Evolutionary conservation across 306 rosid genomes (phyloP), one percentile per base, ranked within the genome.

Genomic region (Mimosa pudica): DNA sequence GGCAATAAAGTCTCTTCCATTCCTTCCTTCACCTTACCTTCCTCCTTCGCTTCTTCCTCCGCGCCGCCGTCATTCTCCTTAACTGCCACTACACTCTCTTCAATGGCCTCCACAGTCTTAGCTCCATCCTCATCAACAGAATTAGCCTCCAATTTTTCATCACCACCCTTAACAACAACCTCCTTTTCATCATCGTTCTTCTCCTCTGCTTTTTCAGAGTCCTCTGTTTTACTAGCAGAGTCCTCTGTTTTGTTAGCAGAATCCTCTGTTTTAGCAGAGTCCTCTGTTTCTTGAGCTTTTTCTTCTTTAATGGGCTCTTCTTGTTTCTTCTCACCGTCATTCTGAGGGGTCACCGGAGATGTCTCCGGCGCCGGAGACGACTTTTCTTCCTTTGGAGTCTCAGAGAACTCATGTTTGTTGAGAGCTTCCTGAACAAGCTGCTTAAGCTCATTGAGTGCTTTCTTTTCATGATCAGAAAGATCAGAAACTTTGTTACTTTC

Each of bases 91-190:
- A 92, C 83, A 44, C 88, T 88, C 80, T 92, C 97, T 81, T 88
- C 88, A 51, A 92, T 92, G 38, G 97, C 97, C 65, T 92, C 97
- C 14, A 92, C 89, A 2, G 97, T 92, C 85, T 90, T 92, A 1
- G 97, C 97, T 52, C 94, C 97, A 74, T 92, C 94, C 0, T 92
- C 97, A 38, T 92, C 92, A 5, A 84, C 83, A 30, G 81, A 6
- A 2, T 84, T 68, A 41, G 70, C 58, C 3, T 49, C 72, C 47
- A 35, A 67, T 47, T 77, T 74, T 9, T 79, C 81, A 55, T 70
- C 83, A 55, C 10, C 72, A 1, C 62, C 83, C 51, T 45, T 76
- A 20, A 52, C 41, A 47, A 51, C 83, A 17, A 62, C 88, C 45
- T 30, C 42, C 42, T 38, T 38, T 38, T 38, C 42, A 0, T 44